Percentiles rank a stretch among this genome's conserved stretches.
Conservation (phyloP, 352 stramenopile genomes). For the Globisporangium solare region DNA sequence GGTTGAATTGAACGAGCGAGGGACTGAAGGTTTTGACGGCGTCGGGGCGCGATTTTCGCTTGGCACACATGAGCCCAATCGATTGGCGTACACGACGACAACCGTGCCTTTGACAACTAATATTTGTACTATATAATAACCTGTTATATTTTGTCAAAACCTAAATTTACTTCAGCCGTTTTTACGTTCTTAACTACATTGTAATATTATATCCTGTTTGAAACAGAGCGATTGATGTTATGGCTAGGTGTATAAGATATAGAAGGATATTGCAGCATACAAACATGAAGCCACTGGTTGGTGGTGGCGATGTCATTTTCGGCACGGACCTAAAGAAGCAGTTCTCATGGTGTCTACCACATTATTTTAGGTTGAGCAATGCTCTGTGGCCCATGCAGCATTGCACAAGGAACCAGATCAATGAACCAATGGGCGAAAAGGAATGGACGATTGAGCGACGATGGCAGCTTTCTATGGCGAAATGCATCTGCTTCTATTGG, state of each 20-base stretch:
- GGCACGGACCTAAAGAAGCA: neutral
- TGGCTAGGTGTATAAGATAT: constrained; percentile 12
- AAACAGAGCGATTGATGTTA: neutral
- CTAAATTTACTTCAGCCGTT: neutral
- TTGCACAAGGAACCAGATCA: too few species aligned
- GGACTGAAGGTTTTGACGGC: constrained; percentile 65
- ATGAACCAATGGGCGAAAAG: neutral
- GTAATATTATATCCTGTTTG: neutral
- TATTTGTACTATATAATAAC: neutral
- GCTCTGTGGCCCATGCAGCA: neutral
- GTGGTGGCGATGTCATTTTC: constrained; percentile 13
- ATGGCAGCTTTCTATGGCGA: too few species aligned
- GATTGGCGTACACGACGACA: constrained; percentile 44
- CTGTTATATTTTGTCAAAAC: neutral
- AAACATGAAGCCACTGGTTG: constrained; percentile 18
- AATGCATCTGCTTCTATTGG: too few species aligned
- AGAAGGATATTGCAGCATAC: constrained; percentile 11
- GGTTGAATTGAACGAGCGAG: constrained; percentile 81
- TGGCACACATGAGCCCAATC: constrained; percentile 47
- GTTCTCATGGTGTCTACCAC: constrained; percentile 2
- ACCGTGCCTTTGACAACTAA: neutral
- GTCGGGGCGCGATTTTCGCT: constrained; percentile 19
- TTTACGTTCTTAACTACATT: neutral
- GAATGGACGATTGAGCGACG: neutral
- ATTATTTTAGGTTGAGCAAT: constrained; percentile 3